Conservation (phyloP, 345 rosid species). For the Aquilaria sinensis region DNA sequence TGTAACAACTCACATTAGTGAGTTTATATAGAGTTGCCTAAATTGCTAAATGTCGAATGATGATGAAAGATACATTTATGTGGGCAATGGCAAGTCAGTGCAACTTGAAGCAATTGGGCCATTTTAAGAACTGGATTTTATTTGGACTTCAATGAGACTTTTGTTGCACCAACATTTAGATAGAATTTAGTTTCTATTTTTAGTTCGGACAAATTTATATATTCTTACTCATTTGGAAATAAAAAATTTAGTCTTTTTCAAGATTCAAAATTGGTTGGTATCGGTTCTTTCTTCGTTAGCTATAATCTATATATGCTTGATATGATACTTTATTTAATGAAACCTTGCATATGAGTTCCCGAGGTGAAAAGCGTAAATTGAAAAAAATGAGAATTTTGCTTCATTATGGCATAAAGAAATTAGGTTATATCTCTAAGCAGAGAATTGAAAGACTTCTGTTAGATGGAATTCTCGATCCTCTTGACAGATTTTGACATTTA, state of each 20-base stretch:
- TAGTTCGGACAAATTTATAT: too few species aligned
- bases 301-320: not conserved
- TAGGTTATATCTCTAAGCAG: not conserved
- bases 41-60: too few species aligned
- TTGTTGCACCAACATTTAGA: not conserved
- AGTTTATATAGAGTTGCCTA: too few species aligned
- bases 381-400: not conserved
- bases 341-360: not conserved
- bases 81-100: not conserved
- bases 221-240: too few species aligned
- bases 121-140: not conserved
- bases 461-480: not conserved
- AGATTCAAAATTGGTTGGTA: too few species aligned
- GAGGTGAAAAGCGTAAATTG: not conserved
- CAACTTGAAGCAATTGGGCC: not conserved
- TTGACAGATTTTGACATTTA: not conserved
- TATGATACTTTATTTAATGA: not conserved
- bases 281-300: not conserved
- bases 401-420: not conserved
- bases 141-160: not conserved
- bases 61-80: too few species aligned
- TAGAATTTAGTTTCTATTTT: not conserved
- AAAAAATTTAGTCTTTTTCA: too few species aligned
- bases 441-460: not conserved
- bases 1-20: not conserved